These are phyloP conservation scores for Cunninghamia lanceolata DNA, from an alignment of 75 land plant species.

Conservation along the genomic window DNA sequence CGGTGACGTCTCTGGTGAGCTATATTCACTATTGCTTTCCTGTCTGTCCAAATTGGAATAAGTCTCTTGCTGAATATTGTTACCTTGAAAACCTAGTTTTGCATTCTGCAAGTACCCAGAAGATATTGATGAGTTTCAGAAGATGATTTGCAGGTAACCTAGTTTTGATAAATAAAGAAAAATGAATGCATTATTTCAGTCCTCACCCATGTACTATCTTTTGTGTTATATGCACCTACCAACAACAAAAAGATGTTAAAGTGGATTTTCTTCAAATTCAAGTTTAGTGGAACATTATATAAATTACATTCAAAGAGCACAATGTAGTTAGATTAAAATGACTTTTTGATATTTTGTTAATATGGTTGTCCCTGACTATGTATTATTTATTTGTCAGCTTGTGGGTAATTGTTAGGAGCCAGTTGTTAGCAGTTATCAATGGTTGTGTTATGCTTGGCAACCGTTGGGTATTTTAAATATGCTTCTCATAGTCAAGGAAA, in stretches of 20 bases:
- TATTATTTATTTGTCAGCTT: too few species aligned
- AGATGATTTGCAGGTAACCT: background rate
- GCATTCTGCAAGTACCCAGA: slow-evolving; percentile 21
- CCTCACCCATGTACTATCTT: background rate
- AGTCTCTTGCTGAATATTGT: slow-evolving; percentile 26
- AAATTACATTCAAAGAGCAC: background rate
- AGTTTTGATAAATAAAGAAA: background rate
- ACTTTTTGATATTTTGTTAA: too few species aligned
- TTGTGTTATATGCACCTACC: background rate
- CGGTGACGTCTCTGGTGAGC: slow-evolving; percentile 27
- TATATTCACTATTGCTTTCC: slow-evolving; percentile 35
- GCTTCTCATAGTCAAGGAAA: too few species aligned
- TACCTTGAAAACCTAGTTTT: slow-evolving; percentile 23
- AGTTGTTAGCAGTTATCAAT: too few species aligned
- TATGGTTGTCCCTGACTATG: too few species aligned
- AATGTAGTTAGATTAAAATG: too few species aligned
- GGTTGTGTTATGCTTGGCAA: too few species aligned
- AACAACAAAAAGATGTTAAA: background rate
- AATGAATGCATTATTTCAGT: background rate
- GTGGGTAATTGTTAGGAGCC: too few species aligned
- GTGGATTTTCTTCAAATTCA: background rate
- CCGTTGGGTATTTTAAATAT: too few species aligned
- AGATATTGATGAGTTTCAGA: background rate
- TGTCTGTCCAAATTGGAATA: slow-evolving; percentile 21
- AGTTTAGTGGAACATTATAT: background rate